A percentile compares a stretch with the other conserved stretches of the same genome.
These are phyloP conservation scores for Mikania micrantha DNA, from an alignment of 129 eudicot genomes.

Conservation along the genomic window DNA sequence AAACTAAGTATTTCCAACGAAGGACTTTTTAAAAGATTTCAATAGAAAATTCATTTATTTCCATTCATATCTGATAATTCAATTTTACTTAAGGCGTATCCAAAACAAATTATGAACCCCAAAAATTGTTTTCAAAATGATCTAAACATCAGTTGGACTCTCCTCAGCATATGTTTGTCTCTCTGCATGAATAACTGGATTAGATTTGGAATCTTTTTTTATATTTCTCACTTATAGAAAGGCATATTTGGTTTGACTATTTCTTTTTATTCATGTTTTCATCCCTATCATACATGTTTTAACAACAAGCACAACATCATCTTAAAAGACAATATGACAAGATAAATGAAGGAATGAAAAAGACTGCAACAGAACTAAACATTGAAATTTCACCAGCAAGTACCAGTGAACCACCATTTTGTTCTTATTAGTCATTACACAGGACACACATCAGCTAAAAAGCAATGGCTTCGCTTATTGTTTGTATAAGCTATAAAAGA, in stretches of 20 bases:
- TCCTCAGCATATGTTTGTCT: background rate
- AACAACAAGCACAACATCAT: background rate
- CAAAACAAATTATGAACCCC: background rate
- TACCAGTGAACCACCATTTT: background rate
- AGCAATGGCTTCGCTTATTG: background rate
- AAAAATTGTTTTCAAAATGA: background rate
- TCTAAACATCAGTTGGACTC: background rate
- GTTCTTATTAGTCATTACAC: no score
- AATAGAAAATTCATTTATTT: background rate
- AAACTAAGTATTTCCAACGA: background rate
- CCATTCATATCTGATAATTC: background rate
- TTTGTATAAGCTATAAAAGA: background rate
- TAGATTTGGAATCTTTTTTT: background rate
- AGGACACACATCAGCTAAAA: no score
- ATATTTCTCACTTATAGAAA: background rate
- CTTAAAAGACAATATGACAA: background rate
- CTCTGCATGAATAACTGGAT: background rate
- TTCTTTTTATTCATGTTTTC: background rate
- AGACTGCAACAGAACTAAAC: no score
- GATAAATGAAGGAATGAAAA: background rate
- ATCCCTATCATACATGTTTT: background rate
- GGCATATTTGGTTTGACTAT: background rate
- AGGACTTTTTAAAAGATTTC: background rate
- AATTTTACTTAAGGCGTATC: background rate
- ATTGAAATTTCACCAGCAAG: no score